Conservation (phyloP, 768 basidiomycete genomes). For the Suillus alpinus region DNA sequence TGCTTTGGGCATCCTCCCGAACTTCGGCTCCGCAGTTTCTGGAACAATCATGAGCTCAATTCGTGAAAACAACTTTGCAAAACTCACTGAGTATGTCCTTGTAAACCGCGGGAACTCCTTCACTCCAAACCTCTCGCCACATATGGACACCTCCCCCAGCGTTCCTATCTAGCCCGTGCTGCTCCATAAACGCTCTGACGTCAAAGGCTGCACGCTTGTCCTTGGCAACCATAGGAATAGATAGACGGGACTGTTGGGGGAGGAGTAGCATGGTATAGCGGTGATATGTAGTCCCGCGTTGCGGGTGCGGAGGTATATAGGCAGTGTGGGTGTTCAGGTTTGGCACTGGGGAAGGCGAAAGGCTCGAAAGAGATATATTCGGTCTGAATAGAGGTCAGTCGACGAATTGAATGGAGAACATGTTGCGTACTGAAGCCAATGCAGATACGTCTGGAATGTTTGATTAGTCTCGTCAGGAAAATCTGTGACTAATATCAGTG, state of each 20-base stretch:
- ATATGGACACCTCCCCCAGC: conserved; percentile 75
- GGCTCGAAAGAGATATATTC: conserved; percentile 74
- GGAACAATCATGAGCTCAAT: not conserved
- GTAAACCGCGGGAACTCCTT: conserved; percentile 65
- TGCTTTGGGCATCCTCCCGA: conserved; percentile 27
- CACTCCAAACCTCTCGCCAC: conserved; percentile 80
- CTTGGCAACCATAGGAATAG: conserved; percentile 46
- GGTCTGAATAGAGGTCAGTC: conserved; percentile 46
- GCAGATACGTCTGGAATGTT: conserved; percentile 71
- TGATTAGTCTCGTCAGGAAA: conserved; percentile 70
- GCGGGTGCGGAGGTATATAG: conserved; percentile 92
- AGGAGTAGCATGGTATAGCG: conserved; percentile 81
- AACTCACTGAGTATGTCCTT: conserved; percentile 63
- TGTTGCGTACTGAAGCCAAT: conserved; percentile 76
- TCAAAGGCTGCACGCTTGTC: conserved; percentile 59
- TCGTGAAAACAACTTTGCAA: not conserved
- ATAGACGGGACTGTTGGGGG: conserved; percentile 52
- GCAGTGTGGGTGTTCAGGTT: conserved; percentile 55
- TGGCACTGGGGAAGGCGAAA: conserved; percentile 38
- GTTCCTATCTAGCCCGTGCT: conserved; percentile 51
- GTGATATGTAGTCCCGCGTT: conserved; percentile 85
- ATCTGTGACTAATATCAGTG: conserved; percentile 42
- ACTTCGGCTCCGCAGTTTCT: conserved; percentile 24
- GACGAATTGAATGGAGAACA: conserved; percentile 9
- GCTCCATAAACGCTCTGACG: conserved; percentile 57